Percentiles rank a stretch among this genome's conserved stretches.
Conservation (phyloP, 1,284 basidiomycete species). For the Ustilago nuda region DNA sequence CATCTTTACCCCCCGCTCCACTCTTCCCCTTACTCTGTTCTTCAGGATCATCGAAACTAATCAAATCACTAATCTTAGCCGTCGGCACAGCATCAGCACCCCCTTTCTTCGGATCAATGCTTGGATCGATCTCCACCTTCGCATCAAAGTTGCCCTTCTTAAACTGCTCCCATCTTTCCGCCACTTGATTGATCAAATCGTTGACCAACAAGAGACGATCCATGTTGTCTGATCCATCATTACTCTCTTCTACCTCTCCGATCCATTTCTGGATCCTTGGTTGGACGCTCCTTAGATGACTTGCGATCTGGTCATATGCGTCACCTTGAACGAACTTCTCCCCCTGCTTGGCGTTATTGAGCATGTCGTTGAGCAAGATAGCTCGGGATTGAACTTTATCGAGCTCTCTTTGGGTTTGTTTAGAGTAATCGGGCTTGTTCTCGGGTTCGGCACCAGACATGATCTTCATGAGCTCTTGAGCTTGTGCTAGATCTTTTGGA, state of each 20-base stretch:
- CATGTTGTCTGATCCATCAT: constrained; percentile 76
- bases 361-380: constrained; percentile 92
- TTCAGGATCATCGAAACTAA: constrained; percentile 61
- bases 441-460: constrained; percentile 96
- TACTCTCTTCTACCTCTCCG: constrained; percentile 81
- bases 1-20: background rate
- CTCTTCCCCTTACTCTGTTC: constrained; percentile 8
- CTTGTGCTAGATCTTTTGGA: constrained; percentile 91
- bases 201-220: constrained; percentile 95
- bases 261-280: constrained; percentile 99
- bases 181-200: constrained; percentile 93
- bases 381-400: constrained; percentile 95
- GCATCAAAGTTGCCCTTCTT: constrained; percentile 84
- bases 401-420: constrained; percentile 88
- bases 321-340: constrained; percentile 77
- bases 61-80: constrained; percentile 64
- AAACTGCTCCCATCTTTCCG: constrained; percentile 90
- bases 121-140: constrained; percentile 74
- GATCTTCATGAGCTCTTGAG: constrained; percentile 97
- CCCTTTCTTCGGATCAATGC: constrained; percentile 63
- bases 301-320: constrained; percentile 95
- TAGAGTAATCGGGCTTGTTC: constrained; percentile 89
- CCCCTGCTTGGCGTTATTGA: constrained; percentile 88
- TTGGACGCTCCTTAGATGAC: constrained; percentile 82
- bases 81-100: constrained; percentile 64